These are phyloP conservation scores for Ettlia oleoabundans DNA, from an alignment of 139 green algal species.

Conservation along the genomic window DNA sequence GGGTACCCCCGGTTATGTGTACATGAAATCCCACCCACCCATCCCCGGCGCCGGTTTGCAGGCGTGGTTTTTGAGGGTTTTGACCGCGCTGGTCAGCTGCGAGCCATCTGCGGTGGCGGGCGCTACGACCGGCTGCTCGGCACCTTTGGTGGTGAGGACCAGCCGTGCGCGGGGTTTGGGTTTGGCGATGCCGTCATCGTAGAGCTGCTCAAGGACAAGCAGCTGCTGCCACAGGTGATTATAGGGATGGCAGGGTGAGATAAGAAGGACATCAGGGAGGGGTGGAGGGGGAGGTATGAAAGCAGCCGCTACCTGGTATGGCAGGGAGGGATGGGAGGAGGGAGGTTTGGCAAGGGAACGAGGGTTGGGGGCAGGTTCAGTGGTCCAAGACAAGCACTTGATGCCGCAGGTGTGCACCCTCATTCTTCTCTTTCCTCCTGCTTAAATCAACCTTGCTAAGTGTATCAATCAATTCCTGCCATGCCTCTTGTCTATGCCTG, in stretches of 20 bases:
- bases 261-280: background rate
- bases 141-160: conserved; percentile 85
- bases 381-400: too few relatives aligned
- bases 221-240: conserved; percentile 69
- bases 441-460: too few relatives aligned
- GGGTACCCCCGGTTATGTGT: too few relatives aligned
- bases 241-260: too few relatives aligned
- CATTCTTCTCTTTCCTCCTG: too few relatives aligned
- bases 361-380: too few relatives aligned
- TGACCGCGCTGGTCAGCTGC: conserved; percentile 88
- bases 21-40: background rate
- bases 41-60: conserved; percentile 18
- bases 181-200: conserved; percentile 98
- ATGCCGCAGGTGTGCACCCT: too few relatives aligned
- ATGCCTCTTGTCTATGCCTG: background rate
- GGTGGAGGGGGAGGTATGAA: conserved; percentile 9
- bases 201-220: conserved; percentile 93
- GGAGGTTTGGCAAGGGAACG: too few relatives aligned
- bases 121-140: conserved; percentile 94
- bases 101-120: conserved; percentile 96
- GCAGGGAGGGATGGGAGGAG: background rate
- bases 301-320: too few relatives aligned
- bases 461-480: too few relatives aligned
- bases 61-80: conserved; percentile 94
- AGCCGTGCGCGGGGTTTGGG: conserved; percentile 88